Conservation (phyloP, 2,329 filamentous ascomycete species). For the Hortaea sp. region DNA sequence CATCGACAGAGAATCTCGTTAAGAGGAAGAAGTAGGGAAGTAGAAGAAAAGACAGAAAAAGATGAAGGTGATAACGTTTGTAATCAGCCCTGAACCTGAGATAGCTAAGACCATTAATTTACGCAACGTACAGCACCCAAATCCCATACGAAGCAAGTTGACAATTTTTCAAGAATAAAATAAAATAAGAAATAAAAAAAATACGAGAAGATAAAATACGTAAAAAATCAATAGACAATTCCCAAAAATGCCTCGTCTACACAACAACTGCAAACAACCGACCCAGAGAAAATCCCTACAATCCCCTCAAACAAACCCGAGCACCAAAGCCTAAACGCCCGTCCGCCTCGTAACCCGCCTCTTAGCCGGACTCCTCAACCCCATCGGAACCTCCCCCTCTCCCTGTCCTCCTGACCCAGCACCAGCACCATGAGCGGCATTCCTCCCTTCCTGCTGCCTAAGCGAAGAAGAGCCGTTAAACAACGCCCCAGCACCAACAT, state of each 20-base stretch:
- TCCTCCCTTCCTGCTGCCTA: background rate
- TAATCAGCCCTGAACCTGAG: too few relatives aligned
- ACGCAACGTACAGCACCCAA: too few relatives aligned
- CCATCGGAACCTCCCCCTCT: background rate
- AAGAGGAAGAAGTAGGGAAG: background rate
- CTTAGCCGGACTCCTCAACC: constrained; percentile 18
- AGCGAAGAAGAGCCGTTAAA: background rate
- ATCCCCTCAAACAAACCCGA: background rate
- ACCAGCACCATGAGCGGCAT: background rate
- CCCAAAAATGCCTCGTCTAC: too few relatives aligned
- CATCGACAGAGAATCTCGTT: background rate
- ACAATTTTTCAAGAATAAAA: too few relatives aligned
- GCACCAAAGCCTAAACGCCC: too few relatives aligned
- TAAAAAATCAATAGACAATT: too few relatives aligned
- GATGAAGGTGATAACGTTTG: too few relatives aligned
- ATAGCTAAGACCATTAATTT: too few relatives aligned
- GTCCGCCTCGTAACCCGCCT: constrained; percentile 10
- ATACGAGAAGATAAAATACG: too few relatives aligned
- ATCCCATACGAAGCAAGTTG: too few relatives aligned
- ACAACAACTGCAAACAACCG: too few relatives aligned
- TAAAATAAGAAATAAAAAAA: background rate
- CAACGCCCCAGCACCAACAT: background rate
- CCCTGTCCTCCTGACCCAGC: background rate
- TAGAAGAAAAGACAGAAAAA: background rate
- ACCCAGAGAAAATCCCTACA: background rate